Conservation (phyloP, 768 basidiomycete species). For the Serpula lacrymans region DNA sequence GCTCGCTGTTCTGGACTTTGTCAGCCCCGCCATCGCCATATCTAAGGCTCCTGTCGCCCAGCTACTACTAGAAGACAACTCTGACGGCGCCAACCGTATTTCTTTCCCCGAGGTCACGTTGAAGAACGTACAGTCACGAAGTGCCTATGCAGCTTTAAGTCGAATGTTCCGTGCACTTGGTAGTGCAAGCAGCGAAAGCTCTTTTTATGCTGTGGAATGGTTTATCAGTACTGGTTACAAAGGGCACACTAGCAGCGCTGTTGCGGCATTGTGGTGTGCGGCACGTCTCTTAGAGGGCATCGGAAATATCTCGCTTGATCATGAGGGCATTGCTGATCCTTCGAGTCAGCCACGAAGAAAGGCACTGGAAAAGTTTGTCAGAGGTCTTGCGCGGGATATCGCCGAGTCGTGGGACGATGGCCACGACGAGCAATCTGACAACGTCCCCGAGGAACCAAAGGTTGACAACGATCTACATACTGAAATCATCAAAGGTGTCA, state of each 20-base stretch:
- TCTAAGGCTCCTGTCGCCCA: constrained; percentile 48
- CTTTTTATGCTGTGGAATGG: constrained; percentile 82
- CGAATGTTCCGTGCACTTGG: constrained; percentile 77
- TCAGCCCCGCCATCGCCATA: constrained; percentile 45
- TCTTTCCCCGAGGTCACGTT: constrained; percentile 61
- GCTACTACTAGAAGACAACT: constrained; percentile 52
- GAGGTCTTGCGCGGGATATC: constrained; percentile 58
- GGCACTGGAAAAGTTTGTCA: constrained; percentile 60
- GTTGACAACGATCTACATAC: constrained; percentile 41
- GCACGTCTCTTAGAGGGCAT: constrained; percentile 74
- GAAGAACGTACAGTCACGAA: constrained; percentile 49
- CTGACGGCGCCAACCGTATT: constrained; percentile 30
- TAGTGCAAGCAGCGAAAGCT: constrained; percentile 59
- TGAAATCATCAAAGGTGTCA: constrained; percentile 65
- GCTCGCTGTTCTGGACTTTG: constrained; percentile 77
- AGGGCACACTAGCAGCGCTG: constrained; percentile 43
- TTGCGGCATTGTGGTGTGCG: constrained; percentile 84
- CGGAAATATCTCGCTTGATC: constrained; percentile 42
- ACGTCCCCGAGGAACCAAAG: constrained; percentile 10
- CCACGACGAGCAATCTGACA: constrained; percentile 18
- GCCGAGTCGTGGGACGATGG: constrained; percentile 69
- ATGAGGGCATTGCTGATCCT: constrained; percentile 20
- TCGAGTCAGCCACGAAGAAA: constrained; percentile 33
- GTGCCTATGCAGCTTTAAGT: constrained; percentile 53
- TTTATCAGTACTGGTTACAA: constrained; percentile 54